Evolutionary conservation across 2,329 filamentous ascomycete species (phyloP).

Genomic region (Cladosporium oxysporum): DNA sequence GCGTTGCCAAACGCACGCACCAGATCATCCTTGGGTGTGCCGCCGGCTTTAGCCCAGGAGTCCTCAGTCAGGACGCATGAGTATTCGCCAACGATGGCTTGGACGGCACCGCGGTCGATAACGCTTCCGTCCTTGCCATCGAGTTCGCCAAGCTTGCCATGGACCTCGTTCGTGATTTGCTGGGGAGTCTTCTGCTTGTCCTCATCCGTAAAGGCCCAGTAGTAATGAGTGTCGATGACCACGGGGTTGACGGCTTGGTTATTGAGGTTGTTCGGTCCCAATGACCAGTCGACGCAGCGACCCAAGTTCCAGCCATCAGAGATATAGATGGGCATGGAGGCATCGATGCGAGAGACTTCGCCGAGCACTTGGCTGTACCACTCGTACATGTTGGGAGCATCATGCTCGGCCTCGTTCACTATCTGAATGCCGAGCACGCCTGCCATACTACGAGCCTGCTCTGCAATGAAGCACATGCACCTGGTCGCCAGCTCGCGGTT

Average conservation of each 20-base stretch:
- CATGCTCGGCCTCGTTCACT: slow-evolving; percentile 57
- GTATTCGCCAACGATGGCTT: slow-evolving; percentile 60
- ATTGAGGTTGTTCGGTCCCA: slow-evolving; percentile 41
- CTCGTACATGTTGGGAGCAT: slow-evolving; percentile 54
- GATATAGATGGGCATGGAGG: slow-evolving; percentile 57
- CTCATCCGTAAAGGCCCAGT: slow-evolving; percentile 59
- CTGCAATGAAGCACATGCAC: slow-evolving; percentile 53
- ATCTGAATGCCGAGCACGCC: slow-evolving; percentile 59
- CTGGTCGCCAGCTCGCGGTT: slow-evolving; percentile 51
- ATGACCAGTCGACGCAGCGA: slow-evolving; percentile 48
- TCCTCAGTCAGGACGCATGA: slow-evolving; percentile 57
- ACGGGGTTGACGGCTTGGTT: slow-evolving; percentile 44
- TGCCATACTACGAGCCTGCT: slow-evolving; percentile 46
- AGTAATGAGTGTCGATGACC: slow-evolving; percentile 60
- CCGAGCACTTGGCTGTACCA: slow-evolving; percentile 58
- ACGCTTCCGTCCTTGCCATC: slow-evolving; percentile 52
- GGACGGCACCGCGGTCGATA: slow-evolving; percentile 51
- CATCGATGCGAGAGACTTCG: slow-evolving; percentile 51
- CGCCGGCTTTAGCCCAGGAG: slow-evolving; percentile 46
- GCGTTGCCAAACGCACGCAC: slow-evolving; percentile 50
- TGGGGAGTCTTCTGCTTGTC: slow-evolving; percentile 55
- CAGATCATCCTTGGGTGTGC: slow-evolving; percentile 41
- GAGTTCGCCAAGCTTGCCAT: slow-evolving; percentile 47
- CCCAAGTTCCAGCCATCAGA: slow-evolving; percentile 60
- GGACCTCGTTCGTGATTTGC: slow-evolving; percentile 52